phyloP scores from a whole-genome alignment of 495 filamentous ascomycete species.

The Antarctomyces pellizariae region DNA sequence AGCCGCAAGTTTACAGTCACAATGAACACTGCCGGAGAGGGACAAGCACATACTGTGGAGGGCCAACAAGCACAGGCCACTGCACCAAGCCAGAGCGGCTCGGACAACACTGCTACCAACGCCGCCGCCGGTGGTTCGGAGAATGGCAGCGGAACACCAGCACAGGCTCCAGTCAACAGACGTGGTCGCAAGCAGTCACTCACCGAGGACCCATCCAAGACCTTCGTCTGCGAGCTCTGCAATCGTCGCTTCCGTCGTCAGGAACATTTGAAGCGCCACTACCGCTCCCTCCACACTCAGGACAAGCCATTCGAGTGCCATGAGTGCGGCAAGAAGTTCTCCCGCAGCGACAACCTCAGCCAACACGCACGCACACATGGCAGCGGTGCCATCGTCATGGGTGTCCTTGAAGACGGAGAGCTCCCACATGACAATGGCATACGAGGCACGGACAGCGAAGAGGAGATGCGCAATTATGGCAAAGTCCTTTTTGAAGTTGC shows the following conservation, averaged over 20 bases:
- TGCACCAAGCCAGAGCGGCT: constrained; percentile 16
- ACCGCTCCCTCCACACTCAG: constrained; percentile 90
- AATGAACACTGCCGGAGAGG: constrained; percentile 20
- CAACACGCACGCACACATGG: constrained; percentile 94
- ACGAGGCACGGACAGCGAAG: constrained; percentile 24
- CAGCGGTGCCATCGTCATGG: constrained; percentile 71
- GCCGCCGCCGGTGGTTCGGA: constrained; percentile 14
- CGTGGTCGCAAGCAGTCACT: constrained; percentile 96
- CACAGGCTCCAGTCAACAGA: constrained; percentile 52
- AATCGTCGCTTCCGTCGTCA: constrained; percentile 93
- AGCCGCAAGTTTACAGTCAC: constrained; percentile 17
- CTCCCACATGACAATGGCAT: constrained; percentile 19
- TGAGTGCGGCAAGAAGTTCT: constrained; percentile 99
- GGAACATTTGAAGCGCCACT: constrained; percentile 97
- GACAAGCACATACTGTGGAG: constrained; percentile 14
- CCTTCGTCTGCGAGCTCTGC: constrained; percentile 89
- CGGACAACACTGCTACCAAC: constrained; percentile 15
- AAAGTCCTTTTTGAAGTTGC: constrained; percentile 56
- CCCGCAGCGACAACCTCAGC: constrained; percentile 85
- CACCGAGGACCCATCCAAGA: constrained; percentile 96
- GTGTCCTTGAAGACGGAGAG: constrained; percentile 48
- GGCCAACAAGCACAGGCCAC: constrained; percentile 15
- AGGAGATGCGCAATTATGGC: constrained; percentile 38
- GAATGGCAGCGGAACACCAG: constrained; percentile 11
- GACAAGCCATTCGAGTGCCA: constrained; percentile 96